Percentiles rank a stretch among this genome's conserved stretches.
phyloP scores from a whole-genome alignment of 1,284 basidiomycete species.

The Ceratobasidium sp. region DNA sequence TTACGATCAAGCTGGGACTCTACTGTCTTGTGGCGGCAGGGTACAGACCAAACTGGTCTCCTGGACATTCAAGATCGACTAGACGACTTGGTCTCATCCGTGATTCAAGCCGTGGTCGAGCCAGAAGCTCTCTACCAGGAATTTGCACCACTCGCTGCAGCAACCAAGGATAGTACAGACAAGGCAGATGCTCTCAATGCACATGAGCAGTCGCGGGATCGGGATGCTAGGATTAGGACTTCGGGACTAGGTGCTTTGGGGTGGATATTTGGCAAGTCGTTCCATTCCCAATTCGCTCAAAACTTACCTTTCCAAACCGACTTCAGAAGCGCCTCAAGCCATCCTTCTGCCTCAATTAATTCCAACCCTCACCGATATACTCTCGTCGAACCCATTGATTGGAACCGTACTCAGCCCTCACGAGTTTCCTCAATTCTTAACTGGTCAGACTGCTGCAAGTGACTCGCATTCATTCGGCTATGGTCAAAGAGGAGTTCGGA shows the following conservation, averaged over 20 bases:
- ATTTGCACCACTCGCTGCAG: slow-evolving; percentile 35
- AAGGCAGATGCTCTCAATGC: slow-evolving; percentile 74
- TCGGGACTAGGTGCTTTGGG: slow-evolving; percentile 77
- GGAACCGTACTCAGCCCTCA: slow-evolving; percentile 72
- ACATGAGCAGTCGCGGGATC: slow-evolving; percentile 67
- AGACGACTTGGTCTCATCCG: slow-evolving; percentile 61
- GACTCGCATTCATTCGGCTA: slow-evolving; percentile 54
- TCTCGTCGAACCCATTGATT: slow-evolving; percentile 67
- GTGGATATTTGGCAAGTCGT: slow-evolving; percentile 71
- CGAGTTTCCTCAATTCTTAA: slow-evolving; percentile 62
- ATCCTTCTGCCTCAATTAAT: slow-evolving; percentile 54
- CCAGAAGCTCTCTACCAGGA: slow-evolving; percentile 58
- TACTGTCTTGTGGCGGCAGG: slow-evolving; percentile 55
- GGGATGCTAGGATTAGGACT: slow-evolving; percentile 77
- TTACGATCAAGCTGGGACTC: slow-evolving; percentile 71
- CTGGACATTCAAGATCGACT: slow-evolving; percentile 54
- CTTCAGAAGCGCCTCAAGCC: slow-evolving; percentile 50
- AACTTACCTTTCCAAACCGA: slow-evolving; percentile 13
- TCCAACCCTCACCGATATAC: slow-evolving; percentile 51
- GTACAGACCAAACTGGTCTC: slow-evolving; percentile 34
- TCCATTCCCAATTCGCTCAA: background rate
- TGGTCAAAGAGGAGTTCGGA: slow-evolving; percentile 28
- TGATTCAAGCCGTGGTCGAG: slow-evolving; percentile 72
- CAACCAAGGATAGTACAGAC: slow-evolving; percentile 51
- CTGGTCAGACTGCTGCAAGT: slow-evolving; percentile 53